A percentile compares a stretch with the other conserved stretches of the same genome.
Conservation (phyloP, 176 grass and related monocot species). For the Paspalum vaginatum region DNA sequence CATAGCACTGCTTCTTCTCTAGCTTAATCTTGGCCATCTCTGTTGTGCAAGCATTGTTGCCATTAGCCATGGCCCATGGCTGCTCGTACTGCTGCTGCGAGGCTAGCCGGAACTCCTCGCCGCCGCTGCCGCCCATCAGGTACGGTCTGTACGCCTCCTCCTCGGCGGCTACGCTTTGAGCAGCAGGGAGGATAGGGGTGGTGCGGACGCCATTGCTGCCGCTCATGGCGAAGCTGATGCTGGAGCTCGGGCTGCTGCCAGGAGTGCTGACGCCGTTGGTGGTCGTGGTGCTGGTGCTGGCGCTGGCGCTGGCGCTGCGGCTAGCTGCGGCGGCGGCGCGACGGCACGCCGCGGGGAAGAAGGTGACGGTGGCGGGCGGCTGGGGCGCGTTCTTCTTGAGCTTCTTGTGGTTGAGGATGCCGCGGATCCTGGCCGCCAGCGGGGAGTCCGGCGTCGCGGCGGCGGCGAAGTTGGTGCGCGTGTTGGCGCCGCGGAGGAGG, state of each 20-base stretch:
- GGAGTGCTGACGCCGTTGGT: constrained; percentile 1
- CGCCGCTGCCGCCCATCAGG: constrained; percentile 10
- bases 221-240: constrained; percentile 42
- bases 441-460: constrained; percentile 34
- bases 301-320: constrained; percentile 26
- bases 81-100: constrained; percentile 31
- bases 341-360: constrained; percentile 19
- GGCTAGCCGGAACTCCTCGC: constrained; percentile 37
- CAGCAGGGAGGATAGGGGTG: constrained; percentile 15
- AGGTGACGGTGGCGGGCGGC: neutral
- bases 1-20: constrained; percentile 54
- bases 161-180: neutral
- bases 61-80: constrained; percentile 19
- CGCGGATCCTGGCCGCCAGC: constrained; percentile 53
- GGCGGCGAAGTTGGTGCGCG: constrained; percentile 67
- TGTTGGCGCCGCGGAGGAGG: constrained; percentile 68
- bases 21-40: constrained; percentile 46
- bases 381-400: constrained; percentile 28
- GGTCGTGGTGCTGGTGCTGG: neutral
- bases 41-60: constrained; percentile 18
- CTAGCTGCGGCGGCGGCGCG: neutral
- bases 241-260: constrained; percentile 26
- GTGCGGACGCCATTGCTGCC: neutral
- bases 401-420: constrained; percentile 58
- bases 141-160: constrained; percentile 41